phyloP scores from a whole-genome alignment of 345 rosid genomes.

The Lepidium sativum region DNA sequence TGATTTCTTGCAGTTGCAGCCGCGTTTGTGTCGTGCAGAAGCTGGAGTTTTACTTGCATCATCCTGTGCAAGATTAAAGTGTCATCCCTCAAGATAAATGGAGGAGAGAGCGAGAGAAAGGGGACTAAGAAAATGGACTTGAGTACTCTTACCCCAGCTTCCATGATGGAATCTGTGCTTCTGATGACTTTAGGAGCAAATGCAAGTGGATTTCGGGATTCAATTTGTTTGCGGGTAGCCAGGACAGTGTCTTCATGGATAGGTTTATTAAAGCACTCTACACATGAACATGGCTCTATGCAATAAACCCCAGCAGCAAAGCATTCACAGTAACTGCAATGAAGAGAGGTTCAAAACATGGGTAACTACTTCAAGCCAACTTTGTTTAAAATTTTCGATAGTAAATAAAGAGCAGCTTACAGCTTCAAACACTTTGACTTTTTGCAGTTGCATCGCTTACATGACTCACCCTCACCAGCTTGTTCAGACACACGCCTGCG shows the following conservation, averaged over 20 bases:
- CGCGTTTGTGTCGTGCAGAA: conserved; percentile 93
- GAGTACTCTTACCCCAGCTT: conserved; percentile 47
- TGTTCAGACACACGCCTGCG: conserved; percentile 61
- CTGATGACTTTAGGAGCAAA: conserved; percentile 96
- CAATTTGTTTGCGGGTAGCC: conserved; percentile 93
- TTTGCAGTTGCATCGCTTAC: conserved; percentile 96
- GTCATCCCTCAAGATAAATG: background rate
- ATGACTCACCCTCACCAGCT: conserved; percentile 51
- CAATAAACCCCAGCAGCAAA: conserved; percentile 99
- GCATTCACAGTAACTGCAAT: conserved; percentile 91
- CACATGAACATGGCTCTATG: conserved; percentile 88
- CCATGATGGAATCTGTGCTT: conserved; percentile 49
- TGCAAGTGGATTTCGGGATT: conserved; percentile 93
- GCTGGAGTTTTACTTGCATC: conserved; percentile 82
- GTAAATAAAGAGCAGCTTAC: conserved; percentile 42
- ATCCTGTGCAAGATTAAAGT: conserved; percentile 38
- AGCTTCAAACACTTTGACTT: conserved; percentile 97
- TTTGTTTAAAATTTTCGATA: background rate
- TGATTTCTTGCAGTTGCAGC: conserved; percentile 98
- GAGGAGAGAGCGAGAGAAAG: background rate
- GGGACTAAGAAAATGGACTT: background rate
- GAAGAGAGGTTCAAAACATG: background rate
- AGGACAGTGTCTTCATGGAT: conserved; percentile 87
- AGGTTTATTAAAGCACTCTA: conserved; percentile 92
- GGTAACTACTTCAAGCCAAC: background rate